Evolutionary conservation across 2,329 filamentous ascomycete species (phyloP), one percentile per base, ranked within the genome.

Genomic region (Aureobasidium leucospermi): DNA sequence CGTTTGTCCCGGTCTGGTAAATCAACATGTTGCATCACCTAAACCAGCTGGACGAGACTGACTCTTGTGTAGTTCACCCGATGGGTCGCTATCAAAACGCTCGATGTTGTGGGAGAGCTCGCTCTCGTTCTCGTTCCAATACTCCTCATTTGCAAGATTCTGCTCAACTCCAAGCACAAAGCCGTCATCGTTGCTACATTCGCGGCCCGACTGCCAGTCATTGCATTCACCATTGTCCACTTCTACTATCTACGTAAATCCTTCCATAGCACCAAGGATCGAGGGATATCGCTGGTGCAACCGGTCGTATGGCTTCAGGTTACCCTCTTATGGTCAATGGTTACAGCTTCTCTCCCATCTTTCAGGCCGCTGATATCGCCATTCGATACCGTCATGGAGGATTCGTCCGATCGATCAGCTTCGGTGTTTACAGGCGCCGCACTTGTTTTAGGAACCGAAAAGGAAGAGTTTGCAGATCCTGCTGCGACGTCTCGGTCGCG

Each of bases 291-390:
- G 11, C 34, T 58, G 15, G 47, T 61, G 3, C 23, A 42, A 15
- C 60, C 55, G 11, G 55, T 57, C 19, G 39, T 61, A 29, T 61
- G 60, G 53, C 53, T 61, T 2, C 60, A 61, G 11, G 9, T 51
- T 19, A 53, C 43, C 28, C 34, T 60, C 28, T 16, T 58, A 2
- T 62, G 61, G 61, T 58, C 52, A 8, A 46, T 60, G 39, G 46
- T 59, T n/a, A 52, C 61, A 7, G 61, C 61, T 7, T 62, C 61
- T 19, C 52, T 62, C 6, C 61, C 61, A 3, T 59, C 58, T 13
- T 59, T 62, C 31, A 58, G 59, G 34, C 55, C 55, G 2, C 32
- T 58, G 8, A 34, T 61, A 8, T 47, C 55, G 6, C 55, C 55
- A 32, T 58, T 58, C 28, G n/a, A 58, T 10, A 58, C 42, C n/a